Percentiles rank a stretch among this genome's conserved stretches.
These are phyloP conservation scores for Saitozyma sp. DNA, from an alignment of 768 basidiomycete species.

Conservation along the genomic window DNA sequence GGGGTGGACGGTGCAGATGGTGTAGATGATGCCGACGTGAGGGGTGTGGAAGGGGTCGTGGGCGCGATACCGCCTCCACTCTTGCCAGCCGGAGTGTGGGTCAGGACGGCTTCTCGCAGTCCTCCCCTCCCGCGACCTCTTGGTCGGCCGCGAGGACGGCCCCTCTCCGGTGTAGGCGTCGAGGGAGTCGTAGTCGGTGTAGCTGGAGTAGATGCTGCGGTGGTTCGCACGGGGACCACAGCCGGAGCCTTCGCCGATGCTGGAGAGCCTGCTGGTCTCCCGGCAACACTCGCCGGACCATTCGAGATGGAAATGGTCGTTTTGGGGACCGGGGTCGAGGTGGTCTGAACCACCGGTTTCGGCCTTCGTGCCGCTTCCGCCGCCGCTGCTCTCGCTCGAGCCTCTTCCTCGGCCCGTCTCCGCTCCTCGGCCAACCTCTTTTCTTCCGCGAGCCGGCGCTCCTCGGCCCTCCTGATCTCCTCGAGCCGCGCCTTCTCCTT, in stretches of 20 bases:
- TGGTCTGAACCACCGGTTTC: no score
- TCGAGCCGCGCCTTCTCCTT: background rate
- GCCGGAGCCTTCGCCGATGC: background rate
- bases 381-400: no score
- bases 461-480: conserved; percentile 1
- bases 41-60: background rate
- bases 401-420: no score
- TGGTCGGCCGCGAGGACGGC: conserved; percentile 23
- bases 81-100: conserved; percentile 4
- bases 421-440: no score
- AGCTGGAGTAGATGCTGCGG: background rate
- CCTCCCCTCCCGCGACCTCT: conserved; percentile 28
- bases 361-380: no score
- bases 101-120: conserved; percentile 7
- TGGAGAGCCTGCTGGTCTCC: background rate
- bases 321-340: no score
- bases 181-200: conserved; percentile 5
- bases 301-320: no score
- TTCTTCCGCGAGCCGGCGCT: no score
- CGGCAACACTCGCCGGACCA: no score
- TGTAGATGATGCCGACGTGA: background rate
- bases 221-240: background rate
- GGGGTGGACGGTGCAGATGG: background rate
- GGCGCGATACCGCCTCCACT: background rate
- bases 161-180: conserved; percentile 6